Conservation (phyloP, 2,329 filamentous ascomycete genomes). For the Ophiobolus disseminans region DNA sequence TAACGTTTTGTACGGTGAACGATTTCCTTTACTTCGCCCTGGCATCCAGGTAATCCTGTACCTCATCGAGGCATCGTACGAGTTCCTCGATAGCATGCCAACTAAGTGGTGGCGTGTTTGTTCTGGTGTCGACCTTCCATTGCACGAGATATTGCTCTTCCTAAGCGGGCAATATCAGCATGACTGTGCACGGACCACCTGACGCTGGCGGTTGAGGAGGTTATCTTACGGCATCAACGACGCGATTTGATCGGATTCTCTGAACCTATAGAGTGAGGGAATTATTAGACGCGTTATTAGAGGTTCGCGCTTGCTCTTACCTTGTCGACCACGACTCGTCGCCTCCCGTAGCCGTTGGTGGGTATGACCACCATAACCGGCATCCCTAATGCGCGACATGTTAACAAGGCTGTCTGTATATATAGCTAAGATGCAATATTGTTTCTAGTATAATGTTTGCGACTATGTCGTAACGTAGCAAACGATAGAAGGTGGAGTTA, state of each 20-base stretch:
- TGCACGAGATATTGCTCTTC: slow-evolving; percentile 53
- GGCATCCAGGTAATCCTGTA: slow-evolving; percentile 53
- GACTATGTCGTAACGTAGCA: no score
- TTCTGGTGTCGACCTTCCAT: slow-evolving; percentile 39
- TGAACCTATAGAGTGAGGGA: slow-evolving; percentile 24
- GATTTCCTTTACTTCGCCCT: slow-evolving; percentile 26
- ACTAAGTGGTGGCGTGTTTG: slow-evolving; percentile 41
- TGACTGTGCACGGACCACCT: slow-evolving; percentile 23
- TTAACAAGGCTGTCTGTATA: slow-evolving; percentile 8
- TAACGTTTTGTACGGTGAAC: background rate
- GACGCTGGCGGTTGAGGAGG: background rate
- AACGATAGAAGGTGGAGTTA: no score
- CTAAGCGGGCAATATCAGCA: slow-evolving; percentile 36
- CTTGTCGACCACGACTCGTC: slow-evolving; percentile 30
- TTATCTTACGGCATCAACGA: slow-evolving; percentile 30
- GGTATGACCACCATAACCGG: slow-evolving; percentile 38
- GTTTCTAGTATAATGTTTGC: no score
- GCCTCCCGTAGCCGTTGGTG: slow-evolving; percentile 20
- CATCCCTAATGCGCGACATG: slow-evolving; percentile 23
- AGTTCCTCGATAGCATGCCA: slow-evolving; percentile 56
- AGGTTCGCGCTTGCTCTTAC: slow-evolving; percentile 18
- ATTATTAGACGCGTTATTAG: slow-evolving; percentile 5
- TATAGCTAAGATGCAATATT: background rate
- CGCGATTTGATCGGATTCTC: slow-evolving; percentile 35
- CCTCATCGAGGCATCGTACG: slow-evolving; percentile 43